Evolutionary conservation across 352 stramenopile species (phyloP).

Genomic region (Plasmopara viticola): DNA sequence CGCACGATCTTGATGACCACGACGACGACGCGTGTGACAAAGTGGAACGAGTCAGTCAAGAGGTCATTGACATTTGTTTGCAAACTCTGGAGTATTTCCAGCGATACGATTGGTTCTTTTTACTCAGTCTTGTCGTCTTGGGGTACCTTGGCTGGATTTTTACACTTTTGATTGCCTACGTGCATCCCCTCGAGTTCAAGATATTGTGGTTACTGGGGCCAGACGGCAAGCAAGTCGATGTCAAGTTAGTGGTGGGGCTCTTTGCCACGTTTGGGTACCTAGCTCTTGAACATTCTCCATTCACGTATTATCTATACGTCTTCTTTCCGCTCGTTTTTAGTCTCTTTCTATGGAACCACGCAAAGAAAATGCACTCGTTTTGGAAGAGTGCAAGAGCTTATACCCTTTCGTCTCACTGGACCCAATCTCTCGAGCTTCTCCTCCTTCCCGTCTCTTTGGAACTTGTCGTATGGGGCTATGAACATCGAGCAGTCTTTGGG

Average conservation of each 20-base stretch:
- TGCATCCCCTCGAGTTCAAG: conserved; percentile 34
- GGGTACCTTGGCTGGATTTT: conserved; percentile 78
- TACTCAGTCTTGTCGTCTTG: conserved; percentile 64
- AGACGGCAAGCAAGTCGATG: conserved; percentile 21
- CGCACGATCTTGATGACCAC: conserved; percentile 10
- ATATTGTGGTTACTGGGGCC: conserved; percentile 25
- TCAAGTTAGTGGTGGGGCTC: conserved; percentile 15
- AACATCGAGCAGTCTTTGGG: conserved; percentile 58
- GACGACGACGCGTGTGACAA: conserved; percentile 9
- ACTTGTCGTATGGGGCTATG: conserved; percentile 64
- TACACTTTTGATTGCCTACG: conserved; percentile 47
- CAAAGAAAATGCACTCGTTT: conserved; percentile 19
- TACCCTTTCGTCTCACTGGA: conserved; percentile 10
- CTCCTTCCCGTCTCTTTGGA: conserved; percentile 51
- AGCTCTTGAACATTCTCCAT: conserved; percentile 52
- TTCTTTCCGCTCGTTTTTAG: conserved; percentile 65
- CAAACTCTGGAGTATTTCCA: conserved; percentile 73
- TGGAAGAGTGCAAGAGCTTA: conserved; percentile 2
- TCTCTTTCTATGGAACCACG: conserved; percentile 44
- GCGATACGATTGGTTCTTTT: conserved; percentile 79
- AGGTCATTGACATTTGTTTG: conserved; percentile 71
- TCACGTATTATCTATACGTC: conserved; percentile 76
- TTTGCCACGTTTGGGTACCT: conserved; percentile 47
- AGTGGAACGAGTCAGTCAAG: conserved; percentile 50
- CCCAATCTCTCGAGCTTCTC: conserved; percentile 22